Conservation (phyloP, 192 early-diverging fungal species). For the Pilaira anomala region DNA sequence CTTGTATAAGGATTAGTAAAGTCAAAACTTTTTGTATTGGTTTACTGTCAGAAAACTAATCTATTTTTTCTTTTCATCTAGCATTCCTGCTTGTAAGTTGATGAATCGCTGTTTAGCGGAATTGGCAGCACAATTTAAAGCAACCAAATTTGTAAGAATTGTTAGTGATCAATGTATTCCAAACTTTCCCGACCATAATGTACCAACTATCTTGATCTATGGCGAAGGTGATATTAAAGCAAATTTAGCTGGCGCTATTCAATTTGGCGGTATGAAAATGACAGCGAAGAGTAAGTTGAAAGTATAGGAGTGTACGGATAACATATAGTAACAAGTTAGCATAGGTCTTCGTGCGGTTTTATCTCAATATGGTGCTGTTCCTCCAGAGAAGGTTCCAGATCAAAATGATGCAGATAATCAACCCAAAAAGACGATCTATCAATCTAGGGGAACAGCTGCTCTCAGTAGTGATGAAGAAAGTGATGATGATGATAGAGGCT, state of each 20-base stretch:
- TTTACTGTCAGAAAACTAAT: neutral
- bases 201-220: slow-evolving; percentile 92
- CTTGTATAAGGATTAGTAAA: slow-evolving; percentile 60
- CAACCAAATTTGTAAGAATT: slow-evolving; percentile 94
- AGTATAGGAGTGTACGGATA: neutral
- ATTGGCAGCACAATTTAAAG: slow-evolving; percentile 71
- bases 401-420: slow-evolving; percentile 12
- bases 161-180: slow-evolving; percentile 91
- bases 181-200: slow-evolving; percentile 88
- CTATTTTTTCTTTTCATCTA: slow-evolving; percentile 11
- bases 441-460: slow-evolving; percentile 51
- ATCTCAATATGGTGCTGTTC: slow-evolving; percentile 41
- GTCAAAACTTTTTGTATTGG: neutral
- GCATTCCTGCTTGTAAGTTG: slow-evolving; percentile 82
- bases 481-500: slow-evolving; percentile 38
- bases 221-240: slow-evolving; percentile 78
- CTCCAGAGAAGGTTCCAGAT: slow-evolving; percentile 16
- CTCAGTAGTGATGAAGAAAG: slow-evolving; percentile 56
- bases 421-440: slow-evolving; percentile 47
- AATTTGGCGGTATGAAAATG: slow-evolving; percentile 79
- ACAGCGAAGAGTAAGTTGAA: slow-evolving; percentile 56
- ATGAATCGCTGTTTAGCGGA: slow-evolving; percentile 72
- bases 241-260: slow-evolving; percentile 78
- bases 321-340: neutral
- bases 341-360: slow-evolving; percentile 28